Evolutionary conservation across 2,329 filamentous ascomycete genomes (phyloP).

Genomic region (Fusarium brachygibbosum): DNA sequence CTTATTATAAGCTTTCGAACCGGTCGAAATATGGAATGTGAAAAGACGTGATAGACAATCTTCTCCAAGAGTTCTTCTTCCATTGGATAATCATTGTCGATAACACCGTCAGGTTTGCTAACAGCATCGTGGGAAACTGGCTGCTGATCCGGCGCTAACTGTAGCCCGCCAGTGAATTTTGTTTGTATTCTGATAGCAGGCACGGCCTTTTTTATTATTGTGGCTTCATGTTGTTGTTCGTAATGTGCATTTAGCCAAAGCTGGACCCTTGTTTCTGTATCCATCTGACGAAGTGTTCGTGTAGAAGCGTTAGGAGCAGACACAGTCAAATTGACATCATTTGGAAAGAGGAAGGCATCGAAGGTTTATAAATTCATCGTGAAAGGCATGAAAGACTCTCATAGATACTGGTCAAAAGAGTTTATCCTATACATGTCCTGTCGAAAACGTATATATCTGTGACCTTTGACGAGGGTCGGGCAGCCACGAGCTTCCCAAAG

Average conservation of each 20-base stretch:
- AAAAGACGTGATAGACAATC: constrained; percentile 17
- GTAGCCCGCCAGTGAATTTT: not conserved
- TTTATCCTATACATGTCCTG: not conserved
- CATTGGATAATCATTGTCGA: constrained; percentile 9
- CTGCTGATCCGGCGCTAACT: not conserved
- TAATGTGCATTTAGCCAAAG: not conserved
- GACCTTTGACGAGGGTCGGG: not conserved
- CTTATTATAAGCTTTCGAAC: constrained; percentile 27
- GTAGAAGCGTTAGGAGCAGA: not conserved
- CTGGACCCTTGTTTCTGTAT: constrained; percentile 2
- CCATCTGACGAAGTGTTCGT: not conserved
- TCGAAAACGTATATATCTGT: constrained; percentile 22
- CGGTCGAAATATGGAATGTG: constrained; percentile 37
- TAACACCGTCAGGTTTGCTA: not conserved
- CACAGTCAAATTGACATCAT: not conserved
- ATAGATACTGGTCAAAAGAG: not conserved
- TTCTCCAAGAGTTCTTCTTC: constrained; percentile 32
- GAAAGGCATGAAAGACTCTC: not conserved
- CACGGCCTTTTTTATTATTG: not conserved
- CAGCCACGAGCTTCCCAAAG: constrained; percentile 3
- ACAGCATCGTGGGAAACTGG: not conserved
- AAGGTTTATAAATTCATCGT: not conserved
- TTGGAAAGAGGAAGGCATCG: not conserved
- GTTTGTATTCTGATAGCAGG: not conserved
- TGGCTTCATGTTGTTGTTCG: not conserved